A percentile compares a stretch with the other conserved stretches of the same genome.
phyloP scores from a whole-genome alignment of 495 filamentous ascomycete species.

The Penicillium steckii region DNA sequence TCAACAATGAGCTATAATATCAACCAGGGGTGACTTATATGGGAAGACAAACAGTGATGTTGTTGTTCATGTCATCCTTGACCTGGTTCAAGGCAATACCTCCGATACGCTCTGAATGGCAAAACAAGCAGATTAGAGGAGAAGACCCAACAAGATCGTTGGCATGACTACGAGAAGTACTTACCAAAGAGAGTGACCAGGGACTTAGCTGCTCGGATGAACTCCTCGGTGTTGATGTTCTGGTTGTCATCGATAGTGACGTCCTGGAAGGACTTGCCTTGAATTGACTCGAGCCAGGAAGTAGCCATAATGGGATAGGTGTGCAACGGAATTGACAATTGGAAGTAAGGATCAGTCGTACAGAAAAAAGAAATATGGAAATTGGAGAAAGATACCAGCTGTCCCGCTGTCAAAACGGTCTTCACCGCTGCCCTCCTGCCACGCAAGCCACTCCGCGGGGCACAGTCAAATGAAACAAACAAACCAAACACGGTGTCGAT shows the following conservation, averaged over 20 bases:
- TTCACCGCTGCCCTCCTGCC: slow-evolving; percentile 18
- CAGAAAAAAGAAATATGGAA: slow-evolving; percentile 1
- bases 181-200: slow-evolving; percentile 84
- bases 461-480: slow-evolving; percentile 23
- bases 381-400: slow-evolving; percentile 15
- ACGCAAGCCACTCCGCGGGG: slow-evolving; percentile 19
- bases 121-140: slow-evolving; percentile 11
- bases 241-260: slow-evolving; percentile 71
- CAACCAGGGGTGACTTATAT: slow-evolving; percentile 8
- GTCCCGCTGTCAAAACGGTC: slow-evolving; percentile 6
- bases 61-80: slow-evolving; percentile 86
- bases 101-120: slow-evolving; percentile 72
- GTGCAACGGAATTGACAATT: no score
- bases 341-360: slow-evolving; percentile 7
- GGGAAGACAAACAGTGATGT: slow-evolving; percentile 70
- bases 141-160: no score
- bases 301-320: slow-evolving; percentile 26
- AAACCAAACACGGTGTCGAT: slow-evolving; percentile 2
- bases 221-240: slow-evolving; percentile 79
- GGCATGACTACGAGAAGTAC: no score
- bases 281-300: slow-evolving; percentile 82
- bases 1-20: slow-evolving; percentile 8
- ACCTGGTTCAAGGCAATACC: slow-evolving; percentile 80
- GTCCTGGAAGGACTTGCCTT: slow-evolving; percentile 70
- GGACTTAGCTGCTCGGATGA: slow-evolving; percentile 86